Base-by-base conservation (phyloP, 1,284 basidiomycete species). In the Apiotrichum porosum region DNA sequence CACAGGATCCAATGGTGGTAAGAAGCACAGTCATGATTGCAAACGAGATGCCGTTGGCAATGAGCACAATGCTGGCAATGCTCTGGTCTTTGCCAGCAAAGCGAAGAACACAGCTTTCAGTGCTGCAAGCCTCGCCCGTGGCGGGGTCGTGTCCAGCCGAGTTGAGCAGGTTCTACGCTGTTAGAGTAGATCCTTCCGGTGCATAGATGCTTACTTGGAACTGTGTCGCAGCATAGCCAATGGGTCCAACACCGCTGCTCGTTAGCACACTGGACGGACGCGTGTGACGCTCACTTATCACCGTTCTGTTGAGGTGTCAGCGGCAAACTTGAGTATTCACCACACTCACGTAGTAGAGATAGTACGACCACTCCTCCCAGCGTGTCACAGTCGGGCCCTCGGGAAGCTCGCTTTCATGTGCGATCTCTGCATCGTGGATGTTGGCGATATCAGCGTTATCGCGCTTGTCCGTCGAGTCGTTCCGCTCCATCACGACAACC, bases 1-100 rank as follows among this genome's bases (percentile, higher is more conserved):
- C 86, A 0, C 83, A 81, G 14, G 85, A 86, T 17, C 86, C 86
- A 39, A 91, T 83, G 0, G 85, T 84, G 2, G 87, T 86, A 37
- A 52, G 49, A 12, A 52, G 43, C 12, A 84, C 82, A 52, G 88
- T 88, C 63, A 81, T 81, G 50, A 84, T 73, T 13, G 41, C 46
- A 26, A 56, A 47, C 9, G 34, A 34, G 23, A 49, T 50, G 5
- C 52, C 86, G 44, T 84, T 86, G 1, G 84, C 78, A n/a, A 88
- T 74, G 12, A 88, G 75, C 14, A 87, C 81, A 18, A 88, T 71
- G 24, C 84, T 84, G 21, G 81, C 80, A 36, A 88, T 81, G 3
- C 34, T 41, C 19, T 81, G 69, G 65, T 84, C 85, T 1, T 80
- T 82, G 5, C 85, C 83, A 9, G 77, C 75, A 18, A 75, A 80